phyloP scores from a whole-genome alignment of 176 grass and related monocot species.

The Oryza glaberrima region DNA sequence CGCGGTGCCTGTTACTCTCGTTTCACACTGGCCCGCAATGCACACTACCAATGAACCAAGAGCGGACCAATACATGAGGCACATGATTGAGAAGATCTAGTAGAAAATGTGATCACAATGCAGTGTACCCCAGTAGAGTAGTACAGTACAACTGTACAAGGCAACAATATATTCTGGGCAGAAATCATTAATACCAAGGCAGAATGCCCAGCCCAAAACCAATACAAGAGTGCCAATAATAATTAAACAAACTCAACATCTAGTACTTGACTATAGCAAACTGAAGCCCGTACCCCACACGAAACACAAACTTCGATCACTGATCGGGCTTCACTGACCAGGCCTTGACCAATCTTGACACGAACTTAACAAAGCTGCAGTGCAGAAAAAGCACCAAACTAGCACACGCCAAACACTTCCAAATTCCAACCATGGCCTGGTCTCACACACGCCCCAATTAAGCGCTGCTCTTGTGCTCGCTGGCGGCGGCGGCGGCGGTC shows the following conservation, averaged over 20 bases:
- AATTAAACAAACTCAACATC: conserved; percentile 37
- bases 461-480: conserved; percentile 52
- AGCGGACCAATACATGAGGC: background rate
- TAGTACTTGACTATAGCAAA: conserved; percentile 36
- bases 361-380: conserved; percentile 33
- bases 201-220: conserved; percentile 23
- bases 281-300: conserved; percentile 19
- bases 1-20: background rate
- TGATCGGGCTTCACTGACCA: conserved; percentile 29
- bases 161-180: background rate
- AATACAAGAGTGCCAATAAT: conserved; percentile 29
- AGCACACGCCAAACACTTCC: conserved; percentile 31
- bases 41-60: background rate
- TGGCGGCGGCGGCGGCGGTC: conserved; percentile 12
- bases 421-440: conserved; percentile 20
- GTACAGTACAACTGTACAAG: background rate
- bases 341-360: conserved; percentile 43
- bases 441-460: background rate
- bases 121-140: too few relatives aligned
- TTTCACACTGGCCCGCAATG: background rate
- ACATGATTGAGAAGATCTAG: background rate
- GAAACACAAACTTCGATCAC: background rate
- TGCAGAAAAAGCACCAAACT: conserved; percentile 20
- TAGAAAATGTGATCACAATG: background rate
- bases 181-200: conserved; percentile 33